Evolutionary conservation across 2,329 filamentous ascomycete species (phyloP).

Genomic region (Aphanoascus verrucosus): DNA sequence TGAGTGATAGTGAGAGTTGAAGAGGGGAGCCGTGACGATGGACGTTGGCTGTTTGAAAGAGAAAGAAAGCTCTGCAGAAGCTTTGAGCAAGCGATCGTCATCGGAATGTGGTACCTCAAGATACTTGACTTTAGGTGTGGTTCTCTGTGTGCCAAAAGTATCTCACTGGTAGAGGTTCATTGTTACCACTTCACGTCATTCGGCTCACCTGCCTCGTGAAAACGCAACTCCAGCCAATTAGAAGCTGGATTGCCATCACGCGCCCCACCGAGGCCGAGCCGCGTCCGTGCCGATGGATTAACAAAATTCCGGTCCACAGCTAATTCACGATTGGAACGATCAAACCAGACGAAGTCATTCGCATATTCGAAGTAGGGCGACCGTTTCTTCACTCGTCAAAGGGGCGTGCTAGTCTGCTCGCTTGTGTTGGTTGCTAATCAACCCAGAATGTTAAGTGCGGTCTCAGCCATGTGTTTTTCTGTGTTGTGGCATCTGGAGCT

Average conservation of each 20-base stretch:
- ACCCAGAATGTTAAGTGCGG: too few species aligned
- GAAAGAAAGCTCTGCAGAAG: not conserved
- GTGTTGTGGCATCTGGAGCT: too few species aligned
- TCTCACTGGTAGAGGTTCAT: not conserved
- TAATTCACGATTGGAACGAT: not conserved
- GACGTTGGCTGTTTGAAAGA: not conserved
- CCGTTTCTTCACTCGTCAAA: too few species aligned
- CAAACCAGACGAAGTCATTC: too few species aligned
- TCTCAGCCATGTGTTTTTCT: too few species aligned
- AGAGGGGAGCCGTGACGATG: not conserved
- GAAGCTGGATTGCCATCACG: not conserved
- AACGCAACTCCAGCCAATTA: not conserved
- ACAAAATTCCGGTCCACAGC: not conserved
- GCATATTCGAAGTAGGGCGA: too few species aligned
- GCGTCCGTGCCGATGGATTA: not conserved
- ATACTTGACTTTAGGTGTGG: not conserved
- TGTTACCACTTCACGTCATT: not conserved
- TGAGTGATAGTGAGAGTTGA: not conserved
- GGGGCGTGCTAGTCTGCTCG: too few species aligned
- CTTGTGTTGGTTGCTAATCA: too few species aligned
- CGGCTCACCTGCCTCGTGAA: not conserved
- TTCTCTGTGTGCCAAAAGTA: not conserved
- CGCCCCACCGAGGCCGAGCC: not conserved
- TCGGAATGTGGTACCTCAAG: not conserved
- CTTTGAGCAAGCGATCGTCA: conserved; percentile 1